These are phyloP conservation scores for Cicer chorassanicum DNA, from an alignment of 306 rosid genomes.

Conservation along the genomic window DNA sequence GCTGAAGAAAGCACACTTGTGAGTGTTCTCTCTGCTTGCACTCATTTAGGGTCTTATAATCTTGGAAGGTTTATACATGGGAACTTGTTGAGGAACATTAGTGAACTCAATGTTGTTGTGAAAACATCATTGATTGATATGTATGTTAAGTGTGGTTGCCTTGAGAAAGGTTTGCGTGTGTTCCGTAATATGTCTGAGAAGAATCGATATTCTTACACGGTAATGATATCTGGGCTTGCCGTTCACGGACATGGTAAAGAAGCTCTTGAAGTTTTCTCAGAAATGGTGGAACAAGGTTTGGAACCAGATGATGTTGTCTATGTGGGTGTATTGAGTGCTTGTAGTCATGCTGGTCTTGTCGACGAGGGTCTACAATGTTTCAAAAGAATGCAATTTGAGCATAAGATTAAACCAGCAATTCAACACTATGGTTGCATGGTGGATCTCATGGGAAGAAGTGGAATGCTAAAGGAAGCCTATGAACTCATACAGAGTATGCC, in stretches of 20 bases:
- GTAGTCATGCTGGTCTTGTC: constrained; percentile 78
- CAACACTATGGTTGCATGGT: constrained; percentile 86
- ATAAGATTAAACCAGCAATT: constrained; percentile 66
- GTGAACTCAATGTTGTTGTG: constrained; percentile 74
- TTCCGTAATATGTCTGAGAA: constrained; percentile 66
- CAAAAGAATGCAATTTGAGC: constrained; percentile 63
- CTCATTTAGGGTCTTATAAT: constrained; percentile 75
- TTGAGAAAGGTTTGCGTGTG: constrained; percentile 62
- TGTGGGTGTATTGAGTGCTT: constrained; percentile 73
- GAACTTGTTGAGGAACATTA: constrained; percentile 66
- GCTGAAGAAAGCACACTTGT: constrained; percentile 85
- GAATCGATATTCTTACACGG: constrained; percentile 69
- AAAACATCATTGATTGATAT: constrained; percentile 77
- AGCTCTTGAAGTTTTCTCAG: constrained; percentile 67
- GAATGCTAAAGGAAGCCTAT: constrained; percentile 72
- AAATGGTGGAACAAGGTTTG: constrained; percentile 72
- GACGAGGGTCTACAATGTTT: constrained; percentile 66
- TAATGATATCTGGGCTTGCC: constrained; percentile 82
- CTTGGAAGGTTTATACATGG: constrained; percentile 80
- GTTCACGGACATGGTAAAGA: constrained; percentile 75
- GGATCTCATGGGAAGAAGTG: constrained; percentile 77
- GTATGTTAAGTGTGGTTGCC: constrained; percentile 83
- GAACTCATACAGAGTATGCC: constrained; percentile 65
- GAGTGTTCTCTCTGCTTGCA: constrained; percentile 76
- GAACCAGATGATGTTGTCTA: constrained; percentile 69